Evolutionary conservation across 1,139 yeast species (phyloP), one percentile per base, ranked within the genome.

Genomic region (Saccharomyces pastorianus): DNA sequence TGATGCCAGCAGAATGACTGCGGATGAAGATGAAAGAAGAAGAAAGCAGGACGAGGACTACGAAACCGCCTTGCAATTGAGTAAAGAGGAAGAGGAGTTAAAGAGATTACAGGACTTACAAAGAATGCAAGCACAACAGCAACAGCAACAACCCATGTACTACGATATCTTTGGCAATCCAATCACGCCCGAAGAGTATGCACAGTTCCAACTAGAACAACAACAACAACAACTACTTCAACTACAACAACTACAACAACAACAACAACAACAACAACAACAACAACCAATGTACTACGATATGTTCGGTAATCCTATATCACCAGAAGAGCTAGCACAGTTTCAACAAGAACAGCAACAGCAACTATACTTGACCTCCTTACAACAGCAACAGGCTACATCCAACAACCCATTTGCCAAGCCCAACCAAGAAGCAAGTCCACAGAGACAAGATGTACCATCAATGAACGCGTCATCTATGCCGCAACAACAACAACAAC

Each of bases 1-100:
- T 57, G 96, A 87, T 61, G 87, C 87, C 63, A 86, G 96, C 54
- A 79, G 82, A 64, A 69, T 79, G 61, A 89, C 96, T 13, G 97
- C 96, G 1, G 93, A 86, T 60, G 91, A 87, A 59, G 99, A 93
- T 60, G 90, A 83, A 56, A 73, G 76, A 55, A 73, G 81, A 56
- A 77, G 89, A 60, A 71, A 72, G 55, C 61, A 73, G 46, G 78
- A 74, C 47, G 88, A 86, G 27, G 95, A 88, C 49, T 76, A 91
- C 58, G 81, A 81, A 58, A 83, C 87, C 51, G 98, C 98, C 1
- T 77, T 90, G 59, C 84, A 85, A 71, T 78, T 93, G 63, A 84
- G 95, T 44, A 76, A 84, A 68, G 97, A 90, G 71, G 97, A 91
- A 67, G 96, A 89, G 63, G 95, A 85, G 69, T 77, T 85, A 78